A percentile compares a stretch with the other conserved stretches of the same genome.
phyloP scores from a whole-genome alignment of 1,284 basidiomycete genomes.

The Takashimella tepidaria region DNA sequence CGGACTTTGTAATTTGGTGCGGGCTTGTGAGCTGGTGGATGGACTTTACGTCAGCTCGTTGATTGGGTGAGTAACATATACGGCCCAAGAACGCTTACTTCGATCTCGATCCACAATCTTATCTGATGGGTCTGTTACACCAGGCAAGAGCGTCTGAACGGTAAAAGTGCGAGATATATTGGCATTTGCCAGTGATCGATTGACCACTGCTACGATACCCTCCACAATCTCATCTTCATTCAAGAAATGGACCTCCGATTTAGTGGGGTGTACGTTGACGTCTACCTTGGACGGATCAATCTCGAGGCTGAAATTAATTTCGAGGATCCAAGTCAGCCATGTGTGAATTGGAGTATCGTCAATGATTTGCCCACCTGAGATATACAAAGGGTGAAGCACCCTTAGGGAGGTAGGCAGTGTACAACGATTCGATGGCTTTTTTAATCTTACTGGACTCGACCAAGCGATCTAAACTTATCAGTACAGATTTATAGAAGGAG shows the following conservation, averaged over 20 bases:
- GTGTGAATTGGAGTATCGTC: not conserved
- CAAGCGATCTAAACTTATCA: conserved; percentile 64
- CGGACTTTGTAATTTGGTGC: conserved; percentile 86
- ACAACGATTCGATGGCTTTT: conserved; percentile 79
- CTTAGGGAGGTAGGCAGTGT: conserved; percentile 82
- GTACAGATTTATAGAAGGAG: not conserved
- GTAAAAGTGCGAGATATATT: conserved; percentile 68
- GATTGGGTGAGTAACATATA: no score
- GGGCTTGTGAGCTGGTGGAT: conserved; percentile 42
- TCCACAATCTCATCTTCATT: conserved; percentile 87
- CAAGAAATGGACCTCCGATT: conserved; percentile 92
- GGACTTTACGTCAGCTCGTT: no score
- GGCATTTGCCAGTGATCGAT: conserved; percentile 59
- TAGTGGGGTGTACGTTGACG: conserved; percentile 97
- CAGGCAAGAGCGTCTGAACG: conserved; percentile 60
- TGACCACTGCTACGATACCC: conserved; percentile 67
- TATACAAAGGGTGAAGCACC: conserved; percentile 89
- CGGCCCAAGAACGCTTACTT: no score
- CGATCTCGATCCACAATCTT: conserved; percentile 5
- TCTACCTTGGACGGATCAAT: conserved; percentile 86
- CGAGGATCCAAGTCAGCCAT: not conserved
- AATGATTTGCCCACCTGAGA: conserved; percentile 58
- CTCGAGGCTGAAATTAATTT: conserved; percentile 55
- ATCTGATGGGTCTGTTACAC: conserved; percentile 21
- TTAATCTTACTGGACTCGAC: conserved; percentile 88